Evolutionary conservation across 2,329 filamentous ascomycete genomes (phyloP), one percentile per base, ranked within the genome.

Genomic region (Colletotrichum tropicicola): DNA sequence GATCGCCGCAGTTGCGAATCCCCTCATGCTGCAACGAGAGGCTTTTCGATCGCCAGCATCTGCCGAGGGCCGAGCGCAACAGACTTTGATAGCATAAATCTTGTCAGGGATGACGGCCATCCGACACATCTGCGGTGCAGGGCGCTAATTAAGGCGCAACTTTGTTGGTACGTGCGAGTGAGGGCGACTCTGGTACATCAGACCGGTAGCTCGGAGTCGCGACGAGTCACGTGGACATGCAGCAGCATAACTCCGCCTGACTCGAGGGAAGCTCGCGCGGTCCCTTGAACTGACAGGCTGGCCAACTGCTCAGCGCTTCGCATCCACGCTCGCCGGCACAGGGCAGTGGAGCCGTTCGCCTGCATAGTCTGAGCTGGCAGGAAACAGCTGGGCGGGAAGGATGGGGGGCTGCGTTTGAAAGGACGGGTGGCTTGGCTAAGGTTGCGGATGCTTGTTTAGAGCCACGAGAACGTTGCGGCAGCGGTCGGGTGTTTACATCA

Each of bases 1-100:
- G 52, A 55, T 55, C 39, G 39, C 19, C 52, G 25, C 9, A 35
- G 5, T 19, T 41, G 30, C 30, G 54, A 57, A 57, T 57, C 43
- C 54, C 54, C 43, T 57, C 43, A 48, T 48, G 13, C 21, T 37
- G 21, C 7, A 17, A n/a, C 37, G n/a, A 19, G 37, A 19, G 17
- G 17, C 9, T n/a, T n/a, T n/a, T 17, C 7, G 37, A 21, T 43
- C 5, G 19, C 17, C 12, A 8, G 17, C 43, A 39, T 39, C 32
- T 57, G 43, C 54, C 41, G 54, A 47, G 43, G 28, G 43, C 15
- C 52, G 54, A 57, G 54, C 54, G 54, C 23, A 37, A 47, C 21
- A 48, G 43, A 57, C 43, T 57, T 57, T 47, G 43, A 35, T 48
- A 19, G 54, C 30, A 13, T 10, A 30, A 55, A 55, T 43, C 39